Conservation (phyloP, 2,329 filamentous ascomycete genomes). For the Cucurbitaria berberidis region DNA sequence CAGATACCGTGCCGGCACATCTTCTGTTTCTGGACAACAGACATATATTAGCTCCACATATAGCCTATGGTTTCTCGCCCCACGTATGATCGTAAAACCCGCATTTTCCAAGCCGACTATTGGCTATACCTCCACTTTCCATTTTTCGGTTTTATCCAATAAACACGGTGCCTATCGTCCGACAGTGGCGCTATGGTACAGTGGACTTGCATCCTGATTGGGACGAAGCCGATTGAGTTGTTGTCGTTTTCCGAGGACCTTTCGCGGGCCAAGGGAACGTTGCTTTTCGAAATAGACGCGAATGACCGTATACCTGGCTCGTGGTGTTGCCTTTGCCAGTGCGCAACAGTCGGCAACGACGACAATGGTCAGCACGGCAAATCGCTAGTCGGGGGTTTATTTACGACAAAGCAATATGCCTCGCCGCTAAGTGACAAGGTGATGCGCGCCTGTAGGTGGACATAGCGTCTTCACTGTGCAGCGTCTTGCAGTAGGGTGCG, state of each 20-base stretch:
- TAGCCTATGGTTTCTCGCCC: slow-evolving; percentile 20
- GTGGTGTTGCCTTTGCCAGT: slow-evolving; percentile 12
- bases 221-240: too few relatives aligned
- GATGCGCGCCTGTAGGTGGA: slow-evolving; percentile 11
- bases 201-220: too few relatives aligned
- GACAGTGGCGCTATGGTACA: slow-evolving; percentile 5
- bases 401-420: slow-evolving; percentile 8
- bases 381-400: slow-evolving; percentile 19
- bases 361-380: slow-evolving; percentile 10
- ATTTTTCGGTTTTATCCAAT: slow-evolving; percentile 12
- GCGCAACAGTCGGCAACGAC: slow-evolving; percentile 2
- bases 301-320: slow-evolving; percentile 13
- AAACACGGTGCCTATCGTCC: neutral
- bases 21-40: slow-evolving; percentile 2
- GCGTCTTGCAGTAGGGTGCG: slow-evolving; percentile 13
- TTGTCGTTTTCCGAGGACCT: too few relatives aligned
- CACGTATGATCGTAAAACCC: slow-evolving; percentile 9
- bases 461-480: slow-evolving; percentile 3
- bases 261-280: neutral
- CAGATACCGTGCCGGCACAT: slow-evolving; percentile 1
- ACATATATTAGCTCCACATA: slow-evolving; percentile 22
- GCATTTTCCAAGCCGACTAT: slow-evolving; percentile 6
- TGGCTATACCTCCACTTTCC: slow-evolving; percentile 11
- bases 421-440: slow-evolving; percentile 5
- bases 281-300: neutral